Evolutionary conservation across 371 early-diverging fungal species (phyloP).

Genomic region (Rhizopus arrhizus): DNA sequence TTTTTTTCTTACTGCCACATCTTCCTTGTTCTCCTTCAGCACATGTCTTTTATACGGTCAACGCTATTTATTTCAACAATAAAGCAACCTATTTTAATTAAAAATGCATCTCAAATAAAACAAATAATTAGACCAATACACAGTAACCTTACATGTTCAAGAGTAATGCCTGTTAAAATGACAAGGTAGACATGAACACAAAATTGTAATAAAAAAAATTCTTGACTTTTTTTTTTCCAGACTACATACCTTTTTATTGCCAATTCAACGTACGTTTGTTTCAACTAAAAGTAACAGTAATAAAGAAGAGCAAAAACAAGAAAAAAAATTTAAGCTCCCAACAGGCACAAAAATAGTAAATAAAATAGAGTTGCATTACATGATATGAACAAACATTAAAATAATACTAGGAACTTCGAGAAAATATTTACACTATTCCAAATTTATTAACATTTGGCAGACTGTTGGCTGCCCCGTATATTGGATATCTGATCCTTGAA

Average conservation of each 20-base stretch:
- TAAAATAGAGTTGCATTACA: background rate
- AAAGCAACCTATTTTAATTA: constrained; percentile 2
- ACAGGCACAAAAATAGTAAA: background rate
- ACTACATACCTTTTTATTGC: background rate
- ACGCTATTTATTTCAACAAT: background rate
- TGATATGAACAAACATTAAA: background rate
- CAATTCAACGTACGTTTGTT: constrained; percentile 2
- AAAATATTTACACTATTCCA: constrained; percentile 89
- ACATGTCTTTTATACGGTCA: background rate
- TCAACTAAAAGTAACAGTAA: background rate
- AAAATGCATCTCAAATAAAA: constrained; percentile 2
- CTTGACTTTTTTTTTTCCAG: background rate
- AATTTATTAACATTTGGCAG: constrained; percentile 84
- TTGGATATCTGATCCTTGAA: constrained; percentile 85
- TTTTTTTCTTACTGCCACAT: background rate
- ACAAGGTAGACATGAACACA: background rate
- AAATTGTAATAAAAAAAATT: background rate
- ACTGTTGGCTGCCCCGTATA: constrained; percentile 76
- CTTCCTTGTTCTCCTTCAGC: background rate
- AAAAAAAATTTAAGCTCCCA: background rate
- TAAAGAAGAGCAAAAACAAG: background rate
- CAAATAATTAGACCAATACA: background rate
- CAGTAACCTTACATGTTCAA: background rate
- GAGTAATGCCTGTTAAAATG: constrained; percentile 4
- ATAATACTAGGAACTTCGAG: constrained; percentile 29